Evolutionary conservation across 2,329 filamentous ascomycete genomes (phyloP), one percentile per base, ranked within the genome.

Genomic region (Nemania sp.): DNA sequence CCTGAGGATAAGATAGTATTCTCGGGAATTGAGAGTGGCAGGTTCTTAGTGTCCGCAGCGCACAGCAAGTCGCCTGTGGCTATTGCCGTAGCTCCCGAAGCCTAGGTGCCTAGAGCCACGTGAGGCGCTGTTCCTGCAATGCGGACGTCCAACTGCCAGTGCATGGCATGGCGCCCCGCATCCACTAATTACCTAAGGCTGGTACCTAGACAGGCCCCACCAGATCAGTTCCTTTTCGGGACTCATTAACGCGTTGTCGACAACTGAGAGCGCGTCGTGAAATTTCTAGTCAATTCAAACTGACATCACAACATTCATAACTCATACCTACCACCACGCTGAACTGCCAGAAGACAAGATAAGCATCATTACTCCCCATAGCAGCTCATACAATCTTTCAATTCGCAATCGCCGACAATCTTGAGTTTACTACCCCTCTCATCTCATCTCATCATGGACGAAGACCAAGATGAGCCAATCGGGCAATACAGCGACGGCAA

Each of bases 401-500:
- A 11, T 6, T 26, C 6, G 7, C 12, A 12, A 17, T 14, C 26
- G 28, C 31, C 12, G 6, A 14, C n/a, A n/a, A n/a, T n/a, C n/a
- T n/a, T n/a, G n/a, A n/a, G n/a, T n/a, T n/a, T n/a, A n/a, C n/a
- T n/a, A n/a, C n/a, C n/a, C n/a, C n/a, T n/a, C n/a, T n/a, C n/a
- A n/a, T n/a, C n/a, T n/a, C n/a, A n/a, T n/a, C 34, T 8, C 17
- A 33, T 7, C 40, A 60, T 57, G 47, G 56, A 59, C 42, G 68
- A 71, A 15, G 70, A 71, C 54, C 65, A 71, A 30, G 66, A 67
- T 15, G 63, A 70, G 15, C 43, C 73, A 9, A 66, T 66, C 3
- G 59, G 60, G 1, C 69, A 72, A 19, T 83, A 81, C 65, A 68
- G 70, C 51, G 77, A 95, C 68, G 80, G 80, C 57, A 89, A 97